Conservation (phyloP, 1,284 basidiomycete species). For the Ganoderma lingzhi region DNA sequence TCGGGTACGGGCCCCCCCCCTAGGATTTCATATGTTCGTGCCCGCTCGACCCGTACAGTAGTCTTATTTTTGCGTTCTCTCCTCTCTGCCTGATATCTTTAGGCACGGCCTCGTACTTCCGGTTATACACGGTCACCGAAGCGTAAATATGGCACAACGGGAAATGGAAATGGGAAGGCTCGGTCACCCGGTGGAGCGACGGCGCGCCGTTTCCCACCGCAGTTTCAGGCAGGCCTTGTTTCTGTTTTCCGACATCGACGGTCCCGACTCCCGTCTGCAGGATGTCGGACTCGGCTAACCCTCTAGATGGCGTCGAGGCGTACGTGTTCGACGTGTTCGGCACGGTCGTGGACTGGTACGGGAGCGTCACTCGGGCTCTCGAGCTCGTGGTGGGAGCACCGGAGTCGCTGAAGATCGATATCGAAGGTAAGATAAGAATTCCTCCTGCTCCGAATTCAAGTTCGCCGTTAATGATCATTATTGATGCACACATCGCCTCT, state of each 20-base stretch:
- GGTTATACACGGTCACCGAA: not conserved
- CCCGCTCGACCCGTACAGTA: not conserved
- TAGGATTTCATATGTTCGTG: not conserved
- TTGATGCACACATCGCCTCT: not conserved
- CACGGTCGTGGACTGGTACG: conserved; percentile 69
- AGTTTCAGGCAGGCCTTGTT: not conserved
- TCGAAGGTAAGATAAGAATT: conserved; percentile 31
- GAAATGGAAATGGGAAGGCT: no score
- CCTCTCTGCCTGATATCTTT: not conserved
- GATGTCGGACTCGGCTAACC: conserved; percentile 1
- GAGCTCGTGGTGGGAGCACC: conserved; percentile 33
- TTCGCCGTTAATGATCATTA: no score
- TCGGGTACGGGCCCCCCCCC: conserved; percentile 15
- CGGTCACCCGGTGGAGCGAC: not conserved
- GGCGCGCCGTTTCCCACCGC: conserved; percentile 4
- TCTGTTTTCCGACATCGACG: no score
- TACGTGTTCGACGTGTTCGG: conserved; percentile 73
- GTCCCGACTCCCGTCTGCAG: no score
- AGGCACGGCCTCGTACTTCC: not conserved
- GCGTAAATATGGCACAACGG: conserved; percentile 10
- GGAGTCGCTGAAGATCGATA: conserved; percentile 34
- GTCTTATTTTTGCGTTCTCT: not conserved
- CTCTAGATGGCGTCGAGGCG: conserved; percentile 52
- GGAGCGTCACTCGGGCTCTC: conserved; percentile 55
- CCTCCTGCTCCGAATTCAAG: no score